phyloP scores from a whole-genome alignment of 2,329 filamentous ascomycete genomes.

The Rutstroemia sp. region DNA sequence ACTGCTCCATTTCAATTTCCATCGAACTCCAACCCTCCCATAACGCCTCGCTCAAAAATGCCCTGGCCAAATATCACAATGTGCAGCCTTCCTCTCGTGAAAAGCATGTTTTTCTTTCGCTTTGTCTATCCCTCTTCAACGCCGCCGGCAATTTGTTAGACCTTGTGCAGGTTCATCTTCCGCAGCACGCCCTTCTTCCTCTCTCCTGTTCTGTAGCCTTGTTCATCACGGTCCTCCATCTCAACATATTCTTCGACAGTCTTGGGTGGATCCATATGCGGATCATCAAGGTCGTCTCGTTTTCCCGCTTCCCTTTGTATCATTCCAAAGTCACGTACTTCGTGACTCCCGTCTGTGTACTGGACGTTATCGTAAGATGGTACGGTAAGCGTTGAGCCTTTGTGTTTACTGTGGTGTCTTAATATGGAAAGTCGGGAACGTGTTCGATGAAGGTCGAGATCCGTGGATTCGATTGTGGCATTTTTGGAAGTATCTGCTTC shows the following conservation, averaged over 20 bases:
- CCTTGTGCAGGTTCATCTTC: constrained; percentile 15
- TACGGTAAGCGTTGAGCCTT: constrained; percentile 8
- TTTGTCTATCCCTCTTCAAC: not conserved
- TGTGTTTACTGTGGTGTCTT: constrained; percentile 12
- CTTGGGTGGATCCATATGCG: not conserved
- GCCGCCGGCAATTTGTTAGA: not conserved
- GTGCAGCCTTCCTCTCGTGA: not conserved
- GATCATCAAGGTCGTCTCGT: constrained; percentile 3
- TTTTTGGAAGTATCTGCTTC: constrained; percentile 51
- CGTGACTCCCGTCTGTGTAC: constrained; percentile 18
- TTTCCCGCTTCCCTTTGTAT: constrained; percentile 5
- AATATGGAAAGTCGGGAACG: constrained; percentile 16
- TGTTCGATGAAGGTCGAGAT: constrained; percentile 36
- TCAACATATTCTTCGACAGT: not conserved
- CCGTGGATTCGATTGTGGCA: constrained; percentile 48
- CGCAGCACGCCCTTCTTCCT: constrained; percentile 17
- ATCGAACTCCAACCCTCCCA: constrained; percentile 1
- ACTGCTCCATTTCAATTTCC: not conserved
- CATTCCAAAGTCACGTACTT: constrained; percentile 4
- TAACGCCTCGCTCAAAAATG: constrained; percentile 2
- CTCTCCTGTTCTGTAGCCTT: constrained; percentile 10
- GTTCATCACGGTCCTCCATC: not conserved
- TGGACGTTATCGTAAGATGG: constrained; percentile 19
- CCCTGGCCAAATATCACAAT: not conserved
- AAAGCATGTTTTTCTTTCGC: not conserved